phyloP scores from a whole-genome alignment of 1,284 basidiomycete species.

The Chiua sp. region DNA sequence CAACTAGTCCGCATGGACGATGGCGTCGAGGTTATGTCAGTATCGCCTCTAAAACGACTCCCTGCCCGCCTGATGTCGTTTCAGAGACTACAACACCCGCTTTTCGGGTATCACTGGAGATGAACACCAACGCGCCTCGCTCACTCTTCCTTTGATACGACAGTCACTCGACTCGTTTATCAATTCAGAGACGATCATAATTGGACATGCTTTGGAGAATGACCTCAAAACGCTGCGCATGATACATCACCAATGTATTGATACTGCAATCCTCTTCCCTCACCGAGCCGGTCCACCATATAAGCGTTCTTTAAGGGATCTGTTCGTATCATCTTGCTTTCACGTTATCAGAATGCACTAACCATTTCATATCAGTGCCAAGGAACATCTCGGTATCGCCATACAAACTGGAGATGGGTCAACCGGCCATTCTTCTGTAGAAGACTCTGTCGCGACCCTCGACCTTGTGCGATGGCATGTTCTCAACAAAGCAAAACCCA shows the following conservation, averaged over 20 bases:
- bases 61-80: slow-evolving; percentile 11
- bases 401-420: slow-evolving; percentile 80
- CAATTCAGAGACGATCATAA: slow-evolving; percentile 78
- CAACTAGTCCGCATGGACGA: slow-evolving; percentile 82
- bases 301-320: slow-evolving; percentile 75
- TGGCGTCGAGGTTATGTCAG: slow-evolving; percentile 79
- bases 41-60: slow-evolving; percentile 17
- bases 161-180: slow-evolving; percentile 72
- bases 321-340: slow-evolving; percentile 56
- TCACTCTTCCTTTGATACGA: slow-evolving; percentile 72
- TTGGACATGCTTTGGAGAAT: slow-evolving; percentile 89
- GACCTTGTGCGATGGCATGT: slow-evolving; percentile 83
- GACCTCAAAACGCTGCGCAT: slow-evolving; percentile 88
- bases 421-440: slow-evolving; percentile 83
- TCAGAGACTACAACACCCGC: slow-evolving; percentile 87
- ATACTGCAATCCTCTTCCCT: slow-evolving; percentile 85
- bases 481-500: slow-evolving; percentile 52
- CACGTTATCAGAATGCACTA: background rate
- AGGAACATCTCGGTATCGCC: slow-evolving; percentile 74
- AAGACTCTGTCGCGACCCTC: slow-evolving; percentile 84
- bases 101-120: slow-evolving; percentile 86
- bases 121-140: slow-evolving; percentile 60
- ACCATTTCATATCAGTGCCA: slow-evolving; percentile 53
- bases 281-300: slow-evolving; percentile 82
- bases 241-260: slow-evolving; percentile 81